Evolutionary conservation across 805 yeast genomes (phyloP).

Genomic region (Saccharomycopsis vini): DNA sequence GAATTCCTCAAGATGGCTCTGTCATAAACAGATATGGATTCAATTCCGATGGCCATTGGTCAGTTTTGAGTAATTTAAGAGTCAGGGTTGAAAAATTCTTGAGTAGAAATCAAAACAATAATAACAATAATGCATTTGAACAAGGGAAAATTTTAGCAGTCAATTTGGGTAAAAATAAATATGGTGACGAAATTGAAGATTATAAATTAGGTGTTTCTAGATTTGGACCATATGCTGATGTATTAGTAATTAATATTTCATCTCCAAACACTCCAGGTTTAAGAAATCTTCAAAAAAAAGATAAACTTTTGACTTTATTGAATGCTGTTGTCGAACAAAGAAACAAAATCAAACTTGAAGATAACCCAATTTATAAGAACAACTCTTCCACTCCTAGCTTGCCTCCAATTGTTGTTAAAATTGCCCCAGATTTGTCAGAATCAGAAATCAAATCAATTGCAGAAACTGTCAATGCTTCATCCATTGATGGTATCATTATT

Average conservation of each 20-base stretch:
- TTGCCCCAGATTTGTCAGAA: constrained; percentile 87
- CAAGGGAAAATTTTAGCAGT: constrained; percentile 64
- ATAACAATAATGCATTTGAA: constrained; percentile 42
- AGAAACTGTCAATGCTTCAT: constrained; percentile 61
- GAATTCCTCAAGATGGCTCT: constrained; percentile 77
- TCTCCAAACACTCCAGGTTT: constrained; percentile 96
- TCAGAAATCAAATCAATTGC: constrained; percentile 78
- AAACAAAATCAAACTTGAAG: constrained; percentile 38
- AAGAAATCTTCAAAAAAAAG: constrained; percentile 74
- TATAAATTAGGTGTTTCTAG: constrained; percentile 76
- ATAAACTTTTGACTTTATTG: constrained; percentile 59
- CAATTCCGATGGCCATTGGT: constrained; percentile 82
- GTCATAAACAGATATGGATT: constrained; percentile 93
- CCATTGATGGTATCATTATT: constrained; percentile 84
- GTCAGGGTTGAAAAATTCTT: constrained; percentile 44
- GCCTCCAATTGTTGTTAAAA: constrained; percentile 83
- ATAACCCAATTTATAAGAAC: constrained; percentile 27
- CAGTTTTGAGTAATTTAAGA: constrained; percentile 59
- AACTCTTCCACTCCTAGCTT: constrained; percentile 23
- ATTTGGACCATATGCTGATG: constrained; percentile 81
- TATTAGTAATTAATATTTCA: constrained; percentile 82
- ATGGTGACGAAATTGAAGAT: constrained; percentile 83
- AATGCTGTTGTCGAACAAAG: constrained; percentile 63
- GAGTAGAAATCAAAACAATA: constrained; percentile 20
- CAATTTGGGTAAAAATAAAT: constrained; percentile 87